Evolutionary conservation across 768 basidiomycete genomes (phyloP).

Genomic region (Grammothele lineata): DNA sequence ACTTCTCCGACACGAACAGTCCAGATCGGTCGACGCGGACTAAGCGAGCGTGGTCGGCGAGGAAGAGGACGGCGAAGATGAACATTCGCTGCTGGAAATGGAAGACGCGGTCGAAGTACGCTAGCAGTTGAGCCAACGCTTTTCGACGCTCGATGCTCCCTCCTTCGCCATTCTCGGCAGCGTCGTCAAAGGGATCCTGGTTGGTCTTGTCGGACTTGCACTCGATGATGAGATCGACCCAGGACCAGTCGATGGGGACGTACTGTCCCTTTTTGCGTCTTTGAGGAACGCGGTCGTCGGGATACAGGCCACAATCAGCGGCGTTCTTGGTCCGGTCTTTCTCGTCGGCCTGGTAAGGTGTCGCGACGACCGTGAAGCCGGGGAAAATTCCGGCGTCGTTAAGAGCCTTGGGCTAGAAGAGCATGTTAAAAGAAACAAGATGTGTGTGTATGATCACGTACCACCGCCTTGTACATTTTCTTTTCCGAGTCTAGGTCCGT

Average conservation of each 20-base stretch:
- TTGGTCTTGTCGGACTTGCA: neutral
- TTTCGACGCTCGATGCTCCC: neutral
- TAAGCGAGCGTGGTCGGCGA: neutral
- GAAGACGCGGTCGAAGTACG: neutral
- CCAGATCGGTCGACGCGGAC: slow-evolving; percentile 1
- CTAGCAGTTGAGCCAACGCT: slow-evolving; percentile 1
- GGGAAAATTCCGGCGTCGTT: no score
- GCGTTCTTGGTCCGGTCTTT: neutral
- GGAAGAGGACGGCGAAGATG: slow-evolving; percentile 3
- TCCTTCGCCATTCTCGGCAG: neutral
- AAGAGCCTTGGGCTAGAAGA: no score
- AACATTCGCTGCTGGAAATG: neutral
- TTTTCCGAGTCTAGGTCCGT: no score
- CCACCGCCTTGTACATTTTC: no score
- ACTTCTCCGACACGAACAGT: slow-evolving; percentile 1
- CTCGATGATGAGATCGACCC: slow-evolving; percentile 4
- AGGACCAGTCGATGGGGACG: neutral
- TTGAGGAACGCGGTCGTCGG: neutral
- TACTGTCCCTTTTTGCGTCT: no score
- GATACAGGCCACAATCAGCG: slow-evolving; percentile 2
- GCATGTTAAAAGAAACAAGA: no score
- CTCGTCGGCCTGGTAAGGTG: neutral
- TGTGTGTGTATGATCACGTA: no score
- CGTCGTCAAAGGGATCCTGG: slow-evolving; percentile 5
- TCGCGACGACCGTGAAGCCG: neutral